phyloP scores from a whole-genome alignment of 2,329 filamentous ascomycete genomes.

The Diaporthe citriasiana region DNA sequence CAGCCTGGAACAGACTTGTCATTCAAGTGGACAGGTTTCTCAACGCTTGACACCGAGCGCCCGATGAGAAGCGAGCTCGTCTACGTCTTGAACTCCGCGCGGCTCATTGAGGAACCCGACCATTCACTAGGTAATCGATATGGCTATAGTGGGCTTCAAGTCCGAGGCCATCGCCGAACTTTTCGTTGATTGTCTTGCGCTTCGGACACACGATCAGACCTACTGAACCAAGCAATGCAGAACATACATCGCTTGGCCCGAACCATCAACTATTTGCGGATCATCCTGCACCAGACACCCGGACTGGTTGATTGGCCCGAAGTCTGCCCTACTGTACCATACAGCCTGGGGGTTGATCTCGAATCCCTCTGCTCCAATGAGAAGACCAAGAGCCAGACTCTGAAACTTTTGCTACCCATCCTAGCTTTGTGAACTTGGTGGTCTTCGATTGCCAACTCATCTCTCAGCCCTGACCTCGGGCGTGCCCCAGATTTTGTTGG shows the following conservation, averaged over 20 bases:
- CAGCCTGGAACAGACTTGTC: not conserved
- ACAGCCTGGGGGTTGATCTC: constrained; percentile 25
- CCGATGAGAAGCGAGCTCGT: not conserved
- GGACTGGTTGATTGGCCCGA: not conserved
- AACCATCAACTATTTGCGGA: constrained; percentile 18
- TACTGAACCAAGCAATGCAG: constrained; percentile 10
- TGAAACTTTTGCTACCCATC: constrained; percentile 24
- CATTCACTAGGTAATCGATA: not conserved
- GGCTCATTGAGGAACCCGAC: not conserved
- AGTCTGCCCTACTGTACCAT: constrained; percentile 1
- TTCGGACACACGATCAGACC: constrained; percentile 10
- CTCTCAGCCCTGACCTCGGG: constrained; percentile 8
- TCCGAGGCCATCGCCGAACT: not conserved
- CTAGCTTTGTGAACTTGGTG: constrained; percentile 2
- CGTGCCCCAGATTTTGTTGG: constrained; percentile 15
- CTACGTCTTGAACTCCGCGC: not conserved
- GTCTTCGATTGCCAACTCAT: constrained; percentile 31
- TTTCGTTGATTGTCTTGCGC: constrained; percentile 16
- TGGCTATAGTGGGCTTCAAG: not conserved
- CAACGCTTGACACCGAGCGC: not conserved
- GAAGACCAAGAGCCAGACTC: constrained; percentile 5
- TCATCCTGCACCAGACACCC: not conserved
- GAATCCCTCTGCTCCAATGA: constrained; percentile 32
- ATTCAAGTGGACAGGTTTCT: not conserved
- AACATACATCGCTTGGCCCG: not conserved